Base-by-base conservation (phyloP, 306 rosid genomes). In the Cicer judaicum region DNA sequence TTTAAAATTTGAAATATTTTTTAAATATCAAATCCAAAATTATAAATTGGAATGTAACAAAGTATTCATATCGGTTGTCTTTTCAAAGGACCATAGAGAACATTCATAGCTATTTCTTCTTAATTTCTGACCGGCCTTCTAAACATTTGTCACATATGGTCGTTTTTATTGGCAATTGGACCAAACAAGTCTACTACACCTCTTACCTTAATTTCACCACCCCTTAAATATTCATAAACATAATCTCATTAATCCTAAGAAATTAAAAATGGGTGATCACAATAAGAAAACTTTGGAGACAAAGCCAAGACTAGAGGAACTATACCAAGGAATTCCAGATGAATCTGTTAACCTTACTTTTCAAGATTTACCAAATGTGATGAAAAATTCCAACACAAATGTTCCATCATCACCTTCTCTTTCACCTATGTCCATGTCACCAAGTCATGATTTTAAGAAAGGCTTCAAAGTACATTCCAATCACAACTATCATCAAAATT, bases 321-420 rank as follows among this genome's bases (percentile, higher is more conserved):
- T 93, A 64, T 91, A 93, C 79, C 83, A 47, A 18, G 97, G 97
- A 16, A 78, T 93, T 38, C 97, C 97, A 39, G 97, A 93, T 52
- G 98, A 93, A 14, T 91, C 97, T 0, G 97, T 89, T 34, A 87
- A 93, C 77, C 96, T 88, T 18, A 89, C 98, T n/a, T 91, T 93
- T 70, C 83, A 90, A 70, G 89, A 91, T 86, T 80, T 89, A 1
- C 89, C 94, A 43, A 78, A 85, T 2, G 59, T 83, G 24, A 78
- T 12, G 18, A 34, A 7, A 12, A 12, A 60, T 10, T 64, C 29
- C 53, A 16, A 67, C 38, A 38, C 14, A 59, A 10, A 68, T 50
- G 46, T 54, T 55, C 29, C 36, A 71, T 9, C 59, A 13, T 21
- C 71, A 5, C 62, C 82, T 68, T 65, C 81, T 41, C 76, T 79